phyloP scores from a whole-genome alignment of 2,329 filamentous ascomycete genomes.

The Chaetoscypha palmicola region DNA sequence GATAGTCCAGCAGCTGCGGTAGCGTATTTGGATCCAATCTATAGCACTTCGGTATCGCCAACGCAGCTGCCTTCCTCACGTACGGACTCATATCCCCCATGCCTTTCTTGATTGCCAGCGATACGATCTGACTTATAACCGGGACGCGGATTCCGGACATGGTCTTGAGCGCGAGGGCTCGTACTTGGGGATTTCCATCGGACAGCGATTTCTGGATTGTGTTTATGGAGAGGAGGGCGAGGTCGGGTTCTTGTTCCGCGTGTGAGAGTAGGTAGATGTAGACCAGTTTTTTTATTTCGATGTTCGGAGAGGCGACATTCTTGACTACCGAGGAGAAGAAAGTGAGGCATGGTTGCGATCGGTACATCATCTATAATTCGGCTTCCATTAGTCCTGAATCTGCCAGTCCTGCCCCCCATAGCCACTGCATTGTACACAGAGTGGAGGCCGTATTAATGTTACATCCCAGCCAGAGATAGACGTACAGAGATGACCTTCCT shows the following conservation, averaged over 20 bases:
- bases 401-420: too few relatives aligned
- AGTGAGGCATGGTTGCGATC: slow-evolving; percentile 75
- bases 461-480: too few relatives aligned
- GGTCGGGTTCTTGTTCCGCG: slow-evolving; percentile 91
- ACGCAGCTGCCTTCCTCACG: slow-evolving; percentile 84
- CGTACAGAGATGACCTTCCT: slow-evolving; percentile 79
- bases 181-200: slow-evolving; percentile 82
- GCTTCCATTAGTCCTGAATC: too few relatives aligned
- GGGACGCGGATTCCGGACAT: slow-evolving; percentile 98
- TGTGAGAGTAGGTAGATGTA: slow-evolving; percentile 98
- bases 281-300: slow-evolving; percentile 95
- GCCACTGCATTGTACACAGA: too few relatives aligned
- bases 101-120: slow-evolving; percentile 90
- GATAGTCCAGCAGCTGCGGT: slow-evolving; percentile 77
- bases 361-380: slow-evolving; percentile 94
- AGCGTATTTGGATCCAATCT: slow-evolving; percentile 78
- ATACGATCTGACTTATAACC: slow-evolving; percentile 96
- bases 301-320: slow-evolving; percentile 87
- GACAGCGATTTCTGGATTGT: slow-evolving; percentile 97
- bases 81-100: slow-evolving; percentile 89
- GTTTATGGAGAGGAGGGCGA: slow-evolving; percentile 93
- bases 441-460: too few relatives aligned
- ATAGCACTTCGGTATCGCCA: slow-evolving; percentile 95
- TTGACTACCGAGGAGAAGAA: slow-evolving; percentile 99
- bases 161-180: slow-evolving; percentile 85